Conservation (phyloP, 495 filamentous ascomycete genomes). For the Podospora conica region DNA sequence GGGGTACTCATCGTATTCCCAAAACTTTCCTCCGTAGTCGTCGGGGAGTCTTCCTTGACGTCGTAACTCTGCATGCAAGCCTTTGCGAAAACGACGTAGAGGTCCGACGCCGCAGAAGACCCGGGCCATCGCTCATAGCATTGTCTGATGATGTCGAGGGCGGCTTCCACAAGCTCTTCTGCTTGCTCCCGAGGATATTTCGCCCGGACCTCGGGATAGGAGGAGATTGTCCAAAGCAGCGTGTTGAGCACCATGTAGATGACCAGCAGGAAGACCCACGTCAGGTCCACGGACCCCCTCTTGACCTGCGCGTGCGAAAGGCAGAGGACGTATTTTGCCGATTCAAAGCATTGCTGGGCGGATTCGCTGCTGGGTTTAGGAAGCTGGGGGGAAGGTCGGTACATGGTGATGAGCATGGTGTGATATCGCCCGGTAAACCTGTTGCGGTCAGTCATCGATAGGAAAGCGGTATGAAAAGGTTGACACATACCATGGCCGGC, state of each 20-base stretch:
- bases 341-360: slow-evolving; percentile 74
- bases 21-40: slow-evolving; percentile 40
- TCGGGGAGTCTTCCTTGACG: slow-evolving; percentile 43
- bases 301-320: slow-evolving; percentile 71
- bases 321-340: slow-evolving; percentile 68
- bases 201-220: slow-evolving; percentile 72
- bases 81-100: slow-evolving; percentile 72
- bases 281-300: slow-evolving; percentile 69
- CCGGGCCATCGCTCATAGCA: slow-evolving; percentile 85
- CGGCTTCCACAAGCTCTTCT: slow-evolving; percentile 60
- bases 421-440: slow-evolving; percentile 76
- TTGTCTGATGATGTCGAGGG: slow-evolving; percentile 65
- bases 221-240: slow-evolving; percentile 73
- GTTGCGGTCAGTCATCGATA: background rate
- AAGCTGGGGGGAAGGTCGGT: slow-evolving; percentile 82
- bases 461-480: background rate
- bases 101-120: slow-evolving; percentile 68
- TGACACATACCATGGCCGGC: slow-evolving; percentile 45
- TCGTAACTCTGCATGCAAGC: slow-evolving; percentile 81
- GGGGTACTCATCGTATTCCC: slow-evolving; percentile 56
- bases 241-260: slow-evolving; percentile 85
- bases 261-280: slow-evolving; percentile 83
- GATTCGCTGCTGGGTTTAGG: slow-evolving; percentile 71
- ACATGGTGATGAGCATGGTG: slow-evolving; percentile 77
- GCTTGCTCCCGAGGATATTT: slow-evolving; percentile 64